Conservation (phyloP, 164 flowering plant species). For the Tinospora cordifolia region DNA sequence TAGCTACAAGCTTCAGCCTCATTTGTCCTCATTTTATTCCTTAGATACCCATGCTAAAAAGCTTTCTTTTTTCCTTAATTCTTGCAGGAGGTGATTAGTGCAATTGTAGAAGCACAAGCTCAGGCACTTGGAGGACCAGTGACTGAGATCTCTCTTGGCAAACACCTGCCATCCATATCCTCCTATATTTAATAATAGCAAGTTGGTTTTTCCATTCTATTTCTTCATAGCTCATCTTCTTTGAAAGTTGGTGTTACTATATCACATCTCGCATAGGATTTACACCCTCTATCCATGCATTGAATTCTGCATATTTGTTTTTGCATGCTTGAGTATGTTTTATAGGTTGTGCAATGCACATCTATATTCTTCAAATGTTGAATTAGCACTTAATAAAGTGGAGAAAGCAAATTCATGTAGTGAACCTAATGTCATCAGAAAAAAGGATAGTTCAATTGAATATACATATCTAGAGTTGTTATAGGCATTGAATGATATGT, state of each 20-base stretch:
- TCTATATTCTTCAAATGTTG: background rate
- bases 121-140: slow-evolving; percentile 64
- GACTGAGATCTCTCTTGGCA: slow-evolving; percentile 49
- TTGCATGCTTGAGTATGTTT: background rate
- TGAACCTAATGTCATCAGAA: too few relatives aligned
- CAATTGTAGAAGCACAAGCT: slow-evolving; percentile 77
- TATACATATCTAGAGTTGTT: too few relatives aligned
- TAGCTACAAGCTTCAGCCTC: background rate
- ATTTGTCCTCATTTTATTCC: background rate
- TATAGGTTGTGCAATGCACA: background rate
- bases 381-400: too few relatives aligned
- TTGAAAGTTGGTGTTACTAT: background rate
- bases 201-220: background rate
- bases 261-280: background rate
- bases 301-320: background rate
- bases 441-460: too few relatives aligned
- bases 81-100: slow-evolving; percentile 58
- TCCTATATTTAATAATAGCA: slow-evolving; percentile 4
- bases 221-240: background rate
- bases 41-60: background rate
- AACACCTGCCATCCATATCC: slow-evolving; percentile 45
- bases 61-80: background rate
- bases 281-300: background rate
- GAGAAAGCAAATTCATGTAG: too few relatives aligned
- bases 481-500: too few relatives aligned